Conservation (phyloP, 345 rosid genomes). For the Salix brachista region DNA sequence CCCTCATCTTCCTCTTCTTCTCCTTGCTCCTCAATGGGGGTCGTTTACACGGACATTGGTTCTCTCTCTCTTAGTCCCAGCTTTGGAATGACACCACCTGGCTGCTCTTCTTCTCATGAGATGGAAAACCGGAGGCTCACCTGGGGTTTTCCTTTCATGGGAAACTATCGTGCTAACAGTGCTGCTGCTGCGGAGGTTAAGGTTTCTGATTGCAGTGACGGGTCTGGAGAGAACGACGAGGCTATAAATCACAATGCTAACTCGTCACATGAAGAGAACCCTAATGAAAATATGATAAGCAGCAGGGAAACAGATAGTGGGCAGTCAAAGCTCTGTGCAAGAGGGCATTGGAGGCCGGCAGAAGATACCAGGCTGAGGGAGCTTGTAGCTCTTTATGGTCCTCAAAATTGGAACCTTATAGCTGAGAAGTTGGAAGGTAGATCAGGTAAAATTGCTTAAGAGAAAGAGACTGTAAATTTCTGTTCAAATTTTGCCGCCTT, state of each 20-base stretch:
- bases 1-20: conserved; percentile 11
- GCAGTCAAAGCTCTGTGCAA: conserved; percentile 73
- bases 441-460: conserved; percentile 54
- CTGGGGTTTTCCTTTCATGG: conserved; percentile 36
- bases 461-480: not conserved
- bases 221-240: conserved; percentile 22
- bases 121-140: conserved; percentile 32
- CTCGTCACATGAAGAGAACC: conserved; percentile 31
- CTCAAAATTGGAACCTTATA: conserved; percentile 98
- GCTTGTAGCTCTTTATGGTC: conserved; percentile 87
- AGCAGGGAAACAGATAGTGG: conserved; percentile 51
- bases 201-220: conserved; percentile 32
- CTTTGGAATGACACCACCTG: conserved; percentile 14
- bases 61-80: conserved; percentile 41
- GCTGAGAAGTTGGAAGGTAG: conserved; percentile 91
- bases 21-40: conserved; percentile 15
- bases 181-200: conserved; percentile 16
- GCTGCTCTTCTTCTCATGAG: conserved; percentile 16
- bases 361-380: conserved; percentile 91
- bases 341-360: conserved; percentile 98
- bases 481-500: not conserved
- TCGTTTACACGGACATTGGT: conserved; percentile 43
- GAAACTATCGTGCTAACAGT: conserved; percentile 12
- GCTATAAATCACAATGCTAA: conserved; percentile 6
- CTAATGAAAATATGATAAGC: conserved; percentile 18